Base-by-base conservation (phyloP, 129 eudicot species). In the Flaveria trinervia region DNA sequence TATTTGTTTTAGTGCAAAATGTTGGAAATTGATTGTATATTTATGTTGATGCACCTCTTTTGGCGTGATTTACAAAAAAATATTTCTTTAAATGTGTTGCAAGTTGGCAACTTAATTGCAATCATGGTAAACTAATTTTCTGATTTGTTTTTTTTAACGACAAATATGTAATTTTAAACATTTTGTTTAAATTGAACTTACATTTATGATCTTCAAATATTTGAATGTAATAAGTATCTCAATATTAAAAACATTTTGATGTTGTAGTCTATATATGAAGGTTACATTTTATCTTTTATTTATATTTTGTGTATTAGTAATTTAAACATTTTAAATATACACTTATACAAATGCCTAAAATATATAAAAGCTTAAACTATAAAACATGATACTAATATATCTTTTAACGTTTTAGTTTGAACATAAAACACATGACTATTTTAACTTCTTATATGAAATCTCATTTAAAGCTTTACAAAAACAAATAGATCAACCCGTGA, bases 41-140 rank as follows among this genome's bases (percentile, higher is more conserved):
- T 61, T 68, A 54, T 68, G 45, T 77, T 77, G 69, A 55, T 71
- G 77, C 33, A 72, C 17, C 57, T 79, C 70, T 39, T 26, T 70
- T 71, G 62, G 22, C 26, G 78, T 71, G 72, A 61, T 22, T 71
- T 79, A 61, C 44, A 65, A 39, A 13, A 13, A 36, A 22, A 9
- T 68, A 67, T 65, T 61, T 23, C 33, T 68, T 67, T 52, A 71
- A 28, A 79, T 51, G 51, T 79, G 52, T 48, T 30, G 46, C 43
- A 50, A 78, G 33, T 33, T 33, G 4, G 39, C 39, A 33, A 33
- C 39, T 36, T 36, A 36, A 5, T 78, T 78, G 17, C 76, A 59
- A 20, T 16, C 50, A 26, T 17, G 50, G 67, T 60, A 43, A 23
- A 28, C 71, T 30, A 61, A 48, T 45, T 61, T 70, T 65, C 41